phyloP scores from a whole-genome alignment of 2,329 filamentous ascomycete genomes.

The Paecilomyces dactylethromorphus region DNA sequence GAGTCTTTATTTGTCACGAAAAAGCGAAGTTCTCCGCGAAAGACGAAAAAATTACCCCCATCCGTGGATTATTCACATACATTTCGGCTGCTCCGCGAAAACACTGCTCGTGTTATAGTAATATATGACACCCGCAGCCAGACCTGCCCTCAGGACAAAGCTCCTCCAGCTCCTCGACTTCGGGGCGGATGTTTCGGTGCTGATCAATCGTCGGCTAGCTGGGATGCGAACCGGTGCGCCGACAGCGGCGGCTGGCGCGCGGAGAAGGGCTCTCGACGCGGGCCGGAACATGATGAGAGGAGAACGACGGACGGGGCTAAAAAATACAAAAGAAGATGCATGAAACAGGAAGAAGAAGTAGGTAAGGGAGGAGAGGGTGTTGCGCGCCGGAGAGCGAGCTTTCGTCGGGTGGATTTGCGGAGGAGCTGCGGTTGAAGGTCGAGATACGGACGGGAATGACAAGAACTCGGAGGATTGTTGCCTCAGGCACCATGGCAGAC shows the following conservation, averaged over 20 bases:
- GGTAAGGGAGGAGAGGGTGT: neutral
- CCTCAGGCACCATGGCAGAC: neutral
- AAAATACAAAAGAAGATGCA: constrained; percentile 1
- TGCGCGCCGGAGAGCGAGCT: neutral
- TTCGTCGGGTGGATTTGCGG: neutral
- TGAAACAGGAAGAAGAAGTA: constrained; percentile 1
- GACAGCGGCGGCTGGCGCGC: constrained; percentile 19
- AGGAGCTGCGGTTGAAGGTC: neutral
- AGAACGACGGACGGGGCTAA: neutral
- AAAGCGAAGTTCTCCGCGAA: neutral
- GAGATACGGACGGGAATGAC: neutral
- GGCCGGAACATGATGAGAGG: constrained; percentile 45
- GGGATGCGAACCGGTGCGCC: constrained; percentile 1
- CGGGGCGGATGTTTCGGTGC: neutral
- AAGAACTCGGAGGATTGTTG: neutral
- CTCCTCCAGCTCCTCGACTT: neutral
- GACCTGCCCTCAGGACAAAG: neutral
- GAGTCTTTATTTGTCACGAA: neutral
- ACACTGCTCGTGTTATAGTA: constrained; percentile 87
- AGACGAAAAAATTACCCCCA: neutral
- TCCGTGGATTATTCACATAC: constrained; percentile 47
- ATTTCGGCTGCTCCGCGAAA: constrained; percentile 74
- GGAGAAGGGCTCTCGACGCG: constrained; percentile 39
- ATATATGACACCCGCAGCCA: constrained; percentile 54
- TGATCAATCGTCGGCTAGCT: neutral